A percentile compares a stretch with the other conserved stretches of the same genome.
phyloP scores from a whole-genome alignment of 208 protist genomes.

The Vickermania spadyakhi region DNA sequence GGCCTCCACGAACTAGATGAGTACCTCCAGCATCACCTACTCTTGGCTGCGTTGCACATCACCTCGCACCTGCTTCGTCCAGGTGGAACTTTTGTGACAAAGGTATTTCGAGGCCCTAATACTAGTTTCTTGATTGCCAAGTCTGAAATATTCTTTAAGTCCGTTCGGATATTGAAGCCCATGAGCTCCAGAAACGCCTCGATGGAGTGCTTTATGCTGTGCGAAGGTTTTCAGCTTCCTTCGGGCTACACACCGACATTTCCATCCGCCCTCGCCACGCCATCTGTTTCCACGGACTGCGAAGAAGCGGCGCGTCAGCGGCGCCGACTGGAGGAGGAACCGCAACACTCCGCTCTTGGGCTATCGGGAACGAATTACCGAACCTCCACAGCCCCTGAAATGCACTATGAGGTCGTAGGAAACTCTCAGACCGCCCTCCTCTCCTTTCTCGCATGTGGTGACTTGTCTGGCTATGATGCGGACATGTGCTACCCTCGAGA shows the following conservation, averaged over 20 bases:
- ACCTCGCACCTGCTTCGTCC: constrained; percentile 91
- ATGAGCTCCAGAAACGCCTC: constrained; percentile 93
- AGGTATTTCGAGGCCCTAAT: constrained; percentile 98
- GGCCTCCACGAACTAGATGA: constrained; percentile 99
- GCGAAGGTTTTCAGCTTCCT: constrained; percentile 88
- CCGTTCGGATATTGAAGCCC: constrained; percentile 96
- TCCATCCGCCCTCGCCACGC: constrained; percentile 10
- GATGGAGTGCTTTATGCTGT: constrained; percentile 95
- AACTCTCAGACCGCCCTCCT: constrained; percentile 63
- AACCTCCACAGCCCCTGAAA: constrained; percentile 4
- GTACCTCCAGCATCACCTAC: constrained; percentile 97
- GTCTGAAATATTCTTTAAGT: constrained; percentile 94
- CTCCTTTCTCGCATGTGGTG: constrained; percentile 96
- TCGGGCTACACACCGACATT: constrained; percentile 65
- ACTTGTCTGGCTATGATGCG: constrained; percentile 92
- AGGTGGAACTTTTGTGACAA: constrained; percentile 95
- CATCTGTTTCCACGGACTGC: neutral
- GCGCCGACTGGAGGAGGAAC: neutral
- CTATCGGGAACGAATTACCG: neutral
- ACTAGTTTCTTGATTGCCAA: constrained; percentile 91
- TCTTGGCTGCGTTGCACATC: constrained; percentile 97
- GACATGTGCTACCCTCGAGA: constrained; percentile 81
- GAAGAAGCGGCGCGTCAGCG: neutral
- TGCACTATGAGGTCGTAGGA: neutral
- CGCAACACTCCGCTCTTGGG: neutral